A percentile compares a stretch with the other conserved stretches of the same genome.
Conservation (phyloP, 345 rosid genomes). For the Noccaea bulbosa region DNA sequence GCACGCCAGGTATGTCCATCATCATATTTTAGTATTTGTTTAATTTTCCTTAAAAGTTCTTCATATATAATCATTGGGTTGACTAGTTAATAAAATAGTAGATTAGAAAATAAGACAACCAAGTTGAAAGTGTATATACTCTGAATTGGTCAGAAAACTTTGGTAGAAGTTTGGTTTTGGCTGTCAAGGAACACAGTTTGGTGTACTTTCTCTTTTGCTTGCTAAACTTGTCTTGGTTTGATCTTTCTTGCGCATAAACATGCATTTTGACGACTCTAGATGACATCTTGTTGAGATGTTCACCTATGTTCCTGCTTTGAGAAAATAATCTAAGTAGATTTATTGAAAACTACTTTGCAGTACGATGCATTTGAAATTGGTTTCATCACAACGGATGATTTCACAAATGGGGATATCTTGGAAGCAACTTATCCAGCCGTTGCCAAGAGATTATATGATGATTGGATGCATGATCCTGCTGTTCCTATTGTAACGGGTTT, state of each 20-base stretch:
- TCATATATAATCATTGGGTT: neutral
- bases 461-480: slow-evolving; percentile 82
- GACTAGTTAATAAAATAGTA: slow-evolving; percentile 12
- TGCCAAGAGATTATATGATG: slow-evolving; percentile 82
- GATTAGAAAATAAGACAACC: neutral
- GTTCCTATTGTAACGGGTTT: slow-evolving; percentile 95
- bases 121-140: neutral
- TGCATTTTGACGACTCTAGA: slow-evolving; percentile 17
- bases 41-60: neutral
- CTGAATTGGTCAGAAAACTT: slow-evolving; percentile 22
- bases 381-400: slow-evolving; percentile 95
- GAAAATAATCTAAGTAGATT: slow-evolving; percentile 26
- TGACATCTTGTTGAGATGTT: slow-evolving; percentile 15
- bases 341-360: slow-evolving; percentile 50
- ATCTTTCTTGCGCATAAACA: slow-evolving; percentile 4
- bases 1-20: slow-evolving; percentile 80
- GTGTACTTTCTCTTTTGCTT: neutral
- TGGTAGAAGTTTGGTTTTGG: neutral
- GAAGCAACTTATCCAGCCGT: slow-evolving; percentile 98
- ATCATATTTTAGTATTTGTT: slow-evolving; percentile 7
- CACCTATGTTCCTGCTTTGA: slow-evolving; percentile 4
- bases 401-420: slow-evolving; percentile 94
- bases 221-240: slow-evolving; percentile 29
- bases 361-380: slow-evolving; percentile 97
- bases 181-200: slow-evolving; percentile 8